Evolutionary conservation across 2,329 filamentous ascomycete species (phyloP), one percentile per base, ranked within the genome.

Genomic region (Penicillium sp.): DNA sequence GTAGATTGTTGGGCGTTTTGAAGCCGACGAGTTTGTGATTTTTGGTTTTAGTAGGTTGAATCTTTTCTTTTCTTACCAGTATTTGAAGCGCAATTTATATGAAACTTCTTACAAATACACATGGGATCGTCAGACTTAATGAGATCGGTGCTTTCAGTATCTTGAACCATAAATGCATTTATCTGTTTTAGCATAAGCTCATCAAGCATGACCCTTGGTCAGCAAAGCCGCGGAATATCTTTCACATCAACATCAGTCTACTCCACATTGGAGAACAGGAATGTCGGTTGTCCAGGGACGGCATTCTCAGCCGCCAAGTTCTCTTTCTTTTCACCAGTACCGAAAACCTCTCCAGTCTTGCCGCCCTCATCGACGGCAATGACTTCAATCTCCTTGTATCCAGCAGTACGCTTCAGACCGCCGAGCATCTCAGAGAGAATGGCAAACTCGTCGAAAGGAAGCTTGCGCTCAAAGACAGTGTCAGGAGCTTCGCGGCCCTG

Each of bases 401-500:
- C 80, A 1, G 82, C 80, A 12, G 82, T 83, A 64, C 84, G 81
- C 74, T 84, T 86, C 56, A 98, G 69, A 13, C 81, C 82, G 1
- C 80, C 75, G 2, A 88, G 72, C 82, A 95, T 95, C 55, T 87
- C 80, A 37, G 71, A 64, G 39, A 96, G 72, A 22, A 82, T 84
- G 42, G 76, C 73, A 32, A 80, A 72, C 72, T 98, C 92, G 55
- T 95, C 82, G 63, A 96, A 98, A 1, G 79, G 75, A 45, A 98
- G 72, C 67, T 90, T 86, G 50, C 88, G 77, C 59, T 90, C 80
- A 57, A 96, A 81, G 7, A 95, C 86, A 2, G 68, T 72, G 15
- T 76, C 71, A 1, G 78, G 69, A 10, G 72, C 68, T 66, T 90
- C 79, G 45, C 85, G 83, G 33, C 74, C 73, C 25, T 62, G 60